Evolutionary conservation across 176 grass and related monocot species (phyloP), one percentile per base, ranked within the genome.

Genomic region (Cymbopogon citratus): DNA sequence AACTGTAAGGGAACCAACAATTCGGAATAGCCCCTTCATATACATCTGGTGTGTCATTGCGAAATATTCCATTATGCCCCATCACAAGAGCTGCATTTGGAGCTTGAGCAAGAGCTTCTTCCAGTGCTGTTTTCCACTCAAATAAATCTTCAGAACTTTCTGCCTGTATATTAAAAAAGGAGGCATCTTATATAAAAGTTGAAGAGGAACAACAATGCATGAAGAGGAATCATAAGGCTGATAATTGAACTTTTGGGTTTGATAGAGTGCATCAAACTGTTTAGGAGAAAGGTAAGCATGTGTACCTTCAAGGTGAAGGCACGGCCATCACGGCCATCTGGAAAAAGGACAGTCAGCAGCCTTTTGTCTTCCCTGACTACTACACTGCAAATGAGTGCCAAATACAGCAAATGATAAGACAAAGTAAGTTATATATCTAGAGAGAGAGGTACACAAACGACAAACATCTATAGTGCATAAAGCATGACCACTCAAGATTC

Each of bases 301-400:
- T 65, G 72, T 79, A 93, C 93, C 93, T 99, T 99, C 69, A 99
- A 91, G 28, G 97, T 99, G 88, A 99, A 99, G 56, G 97, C 97
- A 33, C 91, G 97, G 13, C 97, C 97, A 85, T 99, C 97, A 85
- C 97, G 97, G 16, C 97, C 97, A 90, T 99, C 93, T 83, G 97
- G 97, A 66, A 99, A 99, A 86, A 99, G 87, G 51, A 99, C 97
- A 57, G 97, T 99, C 69, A 99, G 62, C 59, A 99, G 83, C 68
- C 91, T 99, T 63, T 99, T 99, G 83, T 99, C 97, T 89, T 99
- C 97, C 88, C 97, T 99, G 66, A 99, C 93, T 76, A 96, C 93
- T 39, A 99, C 97, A 79, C 97, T 99, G 97, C 59, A 71, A 84
- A 80, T 60, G 33, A 79, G 49, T 41, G 66, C 16, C 65, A 43